These are phyloP conservation scores for Verticillium zaregamsianum DNA, from an alignment of 2,329 filamentous ascomycete species.

Conservation along the genomic window DNA sequence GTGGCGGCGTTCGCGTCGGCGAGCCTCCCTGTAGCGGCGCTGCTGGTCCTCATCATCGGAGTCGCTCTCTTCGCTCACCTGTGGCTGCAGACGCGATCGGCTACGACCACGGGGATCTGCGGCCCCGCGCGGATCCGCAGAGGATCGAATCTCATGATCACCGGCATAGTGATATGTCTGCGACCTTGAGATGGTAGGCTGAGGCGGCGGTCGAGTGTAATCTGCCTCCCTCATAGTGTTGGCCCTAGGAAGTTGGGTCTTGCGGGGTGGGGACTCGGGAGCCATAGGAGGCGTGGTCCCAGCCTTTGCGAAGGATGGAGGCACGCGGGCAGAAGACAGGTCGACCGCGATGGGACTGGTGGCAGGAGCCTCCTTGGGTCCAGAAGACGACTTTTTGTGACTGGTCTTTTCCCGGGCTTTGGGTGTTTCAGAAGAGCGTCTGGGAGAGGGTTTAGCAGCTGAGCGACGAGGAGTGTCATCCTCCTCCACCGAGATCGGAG, in stretches of 20 bases:
- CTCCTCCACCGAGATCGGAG: slow-evolving; percentile 1
- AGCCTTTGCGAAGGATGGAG: slow-evolving; percentile 19
- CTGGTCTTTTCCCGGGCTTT: slow-evolving; percentile 12
- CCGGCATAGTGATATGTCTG: slow-evolving; percentile 28
- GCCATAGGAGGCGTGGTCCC: slow-evolving; percentile 19
- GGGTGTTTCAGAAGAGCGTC: slow-evolving; percentile 11
- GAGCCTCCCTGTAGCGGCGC: slow-evolving; percentile 8
- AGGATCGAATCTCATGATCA: neutral
- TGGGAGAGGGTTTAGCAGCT: slow-evolving; percentile 8
- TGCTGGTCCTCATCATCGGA: slow-evolving; percentile 27
- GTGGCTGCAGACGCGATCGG: slow-evolving; percentile 31
- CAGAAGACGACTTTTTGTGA: slow-evolving; percentile 12
- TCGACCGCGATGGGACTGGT: slow-evolving; percentile 15
- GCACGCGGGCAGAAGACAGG: slow-evolving; percentile 23
- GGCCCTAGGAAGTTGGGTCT: slow-evolving; percentile 22
- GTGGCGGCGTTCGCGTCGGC: slow-evolving; percentile 23
- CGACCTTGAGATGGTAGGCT: slow-evolving; percentile 20
- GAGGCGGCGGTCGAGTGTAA: slow-evolving; percentile 21
- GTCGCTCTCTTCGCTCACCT: slow-evolving; percentile 28
- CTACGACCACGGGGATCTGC: slow-evolving; percentile 28
- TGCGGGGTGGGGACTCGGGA: slow-evolving; percentile 27
- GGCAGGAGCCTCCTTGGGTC: slow-evolving; percentile 5
- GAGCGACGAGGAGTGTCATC: slow-evolving; percentile 11
- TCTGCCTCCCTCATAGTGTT: slow-evolving; percentile 26
- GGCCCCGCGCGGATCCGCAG: neutral